These are phyloP conservation scores for Nadsonia commutata DNA, from an alignment of 1,139 yeast genomes.

Conservation along the genomic window DNA sequence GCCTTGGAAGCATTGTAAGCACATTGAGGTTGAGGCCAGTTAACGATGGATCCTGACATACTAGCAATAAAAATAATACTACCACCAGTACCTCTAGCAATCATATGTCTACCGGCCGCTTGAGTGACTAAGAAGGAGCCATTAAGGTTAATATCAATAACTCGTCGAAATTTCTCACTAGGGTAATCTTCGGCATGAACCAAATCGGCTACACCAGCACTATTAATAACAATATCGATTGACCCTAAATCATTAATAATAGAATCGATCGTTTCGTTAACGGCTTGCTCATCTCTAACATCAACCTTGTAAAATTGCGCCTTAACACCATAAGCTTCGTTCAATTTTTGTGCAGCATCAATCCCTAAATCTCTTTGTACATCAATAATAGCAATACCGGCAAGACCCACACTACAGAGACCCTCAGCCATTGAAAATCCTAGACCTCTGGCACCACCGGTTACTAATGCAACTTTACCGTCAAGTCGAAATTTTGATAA, in stretches of 20 bases:
- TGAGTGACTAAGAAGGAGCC: conserved; percentile 63
- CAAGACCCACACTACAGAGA: conserved; percentile 52
- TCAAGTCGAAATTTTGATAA: conserved; percentile 40
- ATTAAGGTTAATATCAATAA: conserved; percentile 61
- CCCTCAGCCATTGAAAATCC: conserved; percentile 54
- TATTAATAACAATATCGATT: conserved; percentile 51
- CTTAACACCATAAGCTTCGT: conserved; percentile 43
- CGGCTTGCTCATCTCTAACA: conserved; percentile 40
- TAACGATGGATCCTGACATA: conserved; percentile 52
- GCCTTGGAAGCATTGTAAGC: conserved; percentile 49
- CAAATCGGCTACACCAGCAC: conserved; percentile 72
- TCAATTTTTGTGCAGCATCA: conserved; percentile 39
- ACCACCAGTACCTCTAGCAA: conserved; percentile 27
- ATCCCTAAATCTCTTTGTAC: conserved; percentile 30
- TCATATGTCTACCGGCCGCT: conserved; percentile 62
- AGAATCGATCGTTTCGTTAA: conserved; percentile 35
- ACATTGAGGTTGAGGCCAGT: conserved; percentile 51
- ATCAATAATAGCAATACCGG: conserved; percentile 41
- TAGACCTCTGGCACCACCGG: conserved; percentile 62
- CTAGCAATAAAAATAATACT: conserved; percentile 39
- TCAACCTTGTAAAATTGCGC: conserved; percentile 53
- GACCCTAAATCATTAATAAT: conserved; percentile 46
- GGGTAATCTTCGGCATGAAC: conserved; percentile 75
- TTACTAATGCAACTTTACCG: conserved; percentile 51
- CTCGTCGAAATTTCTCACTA: conserved; percentile 55